phyloP scores from a whole-genome alignment of 768 basidiomycete genomes.

The Coprinopsis sp. region DNA sequence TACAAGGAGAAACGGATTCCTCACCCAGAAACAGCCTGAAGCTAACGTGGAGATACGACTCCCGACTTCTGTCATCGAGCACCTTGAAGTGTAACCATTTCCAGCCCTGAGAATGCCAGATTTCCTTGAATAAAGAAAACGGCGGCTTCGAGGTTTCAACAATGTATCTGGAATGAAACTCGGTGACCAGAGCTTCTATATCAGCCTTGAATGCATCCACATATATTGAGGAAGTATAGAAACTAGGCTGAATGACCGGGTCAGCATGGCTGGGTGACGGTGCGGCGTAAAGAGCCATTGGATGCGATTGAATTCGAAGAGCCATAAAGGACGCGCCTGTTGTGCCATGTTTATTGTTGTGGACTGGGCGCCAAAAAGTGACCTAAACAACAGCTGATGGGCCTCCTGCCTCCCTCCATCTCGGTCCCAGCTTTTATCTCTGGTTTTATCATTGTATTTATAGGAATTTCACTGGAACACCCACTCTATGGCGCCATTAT shows the following conservation, averaged over 20 bases:
- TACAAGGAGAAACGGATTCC: conserved; percentile 14
- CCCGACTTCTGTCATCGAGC: conserved; percentile 62
- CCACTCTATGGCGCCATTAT: conserved; percentile 37
- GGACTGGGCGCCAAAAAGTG: background rate
- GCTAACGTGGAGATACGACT: conserved; percentile 55
- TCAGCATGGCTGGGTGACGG: conserved; percentile 59
- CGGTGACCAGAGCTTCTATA: conserved; percentile 46
- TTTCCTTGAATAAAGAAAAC: conserved; percentile 63
- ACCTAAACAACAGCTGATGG: no score
- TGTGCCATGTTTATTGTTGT: background rate
- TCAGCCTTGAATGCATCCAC: conserved; percentile 63
- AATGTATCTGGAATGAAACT: conserved; percentile 48
- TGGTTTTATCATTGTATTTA: conserved; percentile 7
- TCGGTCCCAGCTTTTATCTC: background rate
- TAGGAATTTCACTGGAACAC: background rate
- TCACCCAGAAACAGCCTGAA: conserved; percentile 65
- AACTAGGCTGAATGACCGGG: conserved; percentile 62
- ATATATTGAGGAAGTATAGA: conserved; percentile 76
- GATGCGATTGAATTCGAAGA: background rate
- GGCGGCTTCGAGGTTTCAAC: conserved; percentile 34
- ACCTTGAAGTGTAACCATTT: conserved; percentile 71
- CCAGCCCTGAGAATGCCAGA: conserved; percentile 72
- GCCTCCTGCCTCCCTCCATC: no score
- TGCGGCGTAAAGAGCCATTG: conserved; percentile 36
- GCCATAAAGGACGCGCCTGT: background rate